Evolutionary conservation across 352 stramenopile genomes (phyloP).

Genomic region (Phytophthora cactorum): DNA sequence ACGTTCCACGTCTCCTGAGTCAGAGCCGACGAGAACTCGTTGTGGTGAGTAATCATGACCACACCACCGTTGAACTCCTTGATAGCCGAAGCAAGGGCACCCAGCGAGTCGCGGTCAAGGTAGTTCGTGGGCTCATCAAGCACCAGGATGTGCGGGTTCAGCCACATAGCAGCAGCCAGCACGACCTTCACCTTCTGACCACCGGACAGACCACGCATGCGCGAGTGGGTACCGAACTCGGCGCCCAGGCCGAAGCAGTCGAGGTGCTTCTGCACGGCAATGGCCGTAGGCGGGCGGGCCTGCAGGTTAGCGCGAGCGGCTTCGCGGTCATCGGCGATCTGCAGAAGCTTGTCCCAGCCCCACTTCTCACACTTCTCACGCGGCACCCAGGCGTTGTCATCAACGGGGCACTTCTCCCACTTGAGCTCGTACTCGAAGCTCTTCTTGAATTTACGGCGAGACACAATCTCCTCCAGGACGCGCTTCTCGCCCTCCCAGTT

Average conservation of each 20-base stretch:
- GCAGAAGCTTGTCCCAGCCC: conserved; percentile 96
- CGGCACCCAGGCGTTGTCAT: conserved; percentile 96
- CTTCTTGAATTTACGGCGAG: conserved; percentile 94
- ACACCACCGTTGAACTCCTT: conserved; percentile 97
- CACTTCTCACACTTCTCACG: conserved; percentile 96
- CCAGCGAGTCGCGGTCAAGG: conserved; percentile 96
- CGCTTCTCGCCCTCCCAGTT: conserved; percentile 94
- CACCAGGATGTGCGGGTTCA: conserved; percentile 95
- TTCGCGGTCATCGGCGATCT: conserved; percentile 97
- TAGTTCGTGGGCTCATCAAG: conserved; percentile 97
- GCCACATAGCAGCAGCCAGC: conserved; percentile 96
- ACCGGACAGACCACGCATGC: conserved; percentile 97
- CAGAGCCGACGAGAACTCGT: conserved; percentile 96
- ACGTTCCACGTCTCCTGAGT: conserved; percentile 97
- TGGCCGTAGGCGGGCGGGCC: conserved; percentile 93
- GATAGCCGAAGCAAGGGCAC: conserved; percentile 96
- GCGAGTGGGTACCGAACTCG: conserved; percentile 98
- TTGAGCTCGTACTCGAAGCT: conserved; percentile 98
- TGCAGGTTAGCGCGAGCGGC: conserved; percentile 93
- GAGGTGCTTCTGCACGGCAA: conserved; percentile 97
- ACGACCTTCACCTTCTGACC: conserved; percentile 99
- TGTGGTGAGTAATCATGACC: conserved; percentile 98
- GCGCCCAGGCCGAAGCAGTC: conserved; percentile 96
- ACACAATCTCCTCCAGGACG: conserved; percentile 91
- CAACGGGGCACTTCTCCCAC: conserved; percentile 94